Percentiles rank a stretch among this genome's conserved stretches.
Conservation (phyloP, 164 flowering plant genomes). For the Magnolia changhungtana region DNA sequence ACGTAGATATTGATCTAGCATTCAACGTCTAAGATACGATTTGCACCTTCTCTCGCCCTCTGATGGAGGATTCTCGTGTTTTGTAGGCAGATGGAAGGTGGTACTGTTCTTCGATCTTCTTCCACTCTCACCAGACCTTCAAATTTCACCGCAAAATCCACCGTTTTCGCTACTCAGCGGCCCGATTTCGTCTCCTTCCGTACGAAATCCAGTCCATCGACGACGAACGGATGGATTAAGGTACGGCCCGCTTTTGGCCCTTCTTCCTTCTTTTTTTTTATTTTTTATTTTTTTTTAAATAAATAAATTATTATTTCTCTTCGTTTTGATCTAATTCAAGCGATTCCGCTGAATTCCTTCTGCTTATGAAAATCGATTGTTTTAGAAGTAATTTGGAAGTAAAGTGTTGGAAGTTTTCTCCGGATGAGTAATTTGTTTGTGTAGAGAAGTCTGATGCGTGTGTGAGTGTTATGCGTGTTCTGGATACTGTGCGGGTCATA, state of each 20-base stretch:
- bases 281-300: neutral
- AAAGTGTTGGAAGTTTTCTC: neutral
- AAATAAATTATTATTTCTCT: neutral
- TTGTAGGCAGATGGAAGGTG: slow-evolving; percentile 34
- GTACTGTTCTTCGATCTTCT: slow-evolving; percentile 26
- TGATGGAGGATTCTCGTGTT: neutral
- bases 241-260: slow-evolving; percentile 10
- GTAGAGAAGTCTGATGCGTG: no score
- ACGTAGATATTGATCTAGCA: neutral
- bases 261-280: neutral
- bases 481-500: no score
- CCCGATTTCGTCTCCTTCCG: slow-evolving; percentile 20
- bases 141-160: slow-evolving; percentile 11
- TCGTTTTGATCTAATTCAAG: neutral
- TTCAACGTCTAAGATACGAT: neutral
- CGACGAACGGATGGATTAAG: slow-evolving; percentile 17
- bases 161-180: slow-evolving; percentile 5
- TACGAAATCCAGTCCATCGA: slow-evolving; percentile 10
- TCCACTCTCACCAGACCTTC: slow-evolving; percentile 5
- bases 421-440: no score
- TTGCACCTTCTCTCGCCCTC: neutral
- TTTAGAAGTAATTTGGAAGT: no score
- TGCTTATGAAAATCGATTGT: no score
- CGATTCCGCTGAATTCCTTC: no score
- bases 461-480: no score